Evolutionary conservation across 768 basidiomycete genomes (phyloP).

Genomic region (Terana coerulea): DNA sequence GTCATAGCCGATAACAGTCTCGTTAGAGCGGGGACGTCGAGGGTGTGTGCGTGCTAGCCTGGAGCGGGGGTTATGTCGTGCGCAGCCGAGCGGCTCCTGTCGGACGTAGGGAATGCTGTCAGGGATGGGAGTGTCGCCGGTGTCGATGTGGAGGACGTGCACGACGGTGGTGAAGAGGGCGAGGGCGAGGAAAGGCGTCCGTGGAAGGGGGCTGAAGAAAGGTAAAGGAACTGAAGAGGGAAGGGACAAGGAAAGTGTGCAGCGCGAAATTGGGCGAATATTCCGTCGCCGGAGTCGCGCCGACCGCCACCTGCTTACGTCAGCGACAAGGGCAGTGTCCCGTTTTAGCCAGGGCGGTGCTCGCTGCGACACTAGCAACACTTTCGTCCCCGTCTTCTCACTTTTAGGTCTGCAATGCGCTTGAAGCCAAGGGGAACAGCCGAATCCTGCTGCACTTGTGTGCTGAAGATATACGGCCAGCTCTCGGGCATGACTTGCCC

Average conservation of each 20-base stretch:
- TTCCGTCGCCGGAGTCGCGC: slow-evolving; percentile 4
- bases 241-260: not conserved
- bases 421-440: no score
- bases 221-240: not conserved
- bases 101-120: not conserved
- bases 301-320: slow-evolving; percentile 3
- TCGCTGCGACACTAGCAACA: no score
- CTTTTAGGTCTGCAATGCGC: no score
- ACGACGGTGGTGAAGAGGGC: not conserved
- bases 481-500: no score
- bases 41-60: not conserved
- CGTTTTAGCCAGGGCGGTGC: no score
- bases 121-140: not conserved
- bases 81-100: slow-evolving; percentile 5
- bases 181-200: not conserved
- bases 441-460: no score
- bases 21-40: no score
- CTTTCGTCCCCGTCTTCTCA: no score
- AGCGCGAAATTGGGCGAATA: slow-evolving; percentile 4
- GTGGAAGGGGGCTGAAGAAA: slow-evolving; percentile 6
- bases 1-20: no score
- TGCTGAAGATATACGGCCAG: no score
- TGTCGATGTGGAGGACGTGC: not conserved
- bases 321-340: slow-evolving; percentile 2
- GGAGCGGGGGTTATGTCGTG: not conserved